Conservation (phyloP, 441 rosid species). For the Mallotus repandus region DNA sequence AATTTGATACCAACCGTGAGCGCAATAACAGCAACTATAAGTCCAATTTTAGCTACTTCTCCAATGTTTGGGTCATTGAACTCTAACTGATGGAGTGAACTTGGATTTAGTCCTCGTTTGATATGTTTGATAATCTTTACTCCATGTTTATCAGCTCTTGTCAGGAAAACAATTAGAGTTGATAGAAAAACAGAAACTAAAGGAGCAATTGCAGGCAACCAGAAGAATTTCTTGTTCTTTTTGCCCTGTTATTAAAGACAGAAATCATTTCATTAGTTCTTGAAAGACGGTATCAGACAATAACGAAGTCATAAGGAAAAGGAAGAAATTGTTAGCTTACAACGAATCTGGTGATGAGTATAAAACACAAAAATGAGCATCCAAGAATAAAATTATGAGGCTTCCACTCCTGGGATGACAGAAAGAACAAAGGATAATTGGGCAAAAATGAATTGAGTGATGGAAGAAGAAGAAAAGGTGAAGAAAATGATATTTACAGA, state of each 20-base stretch:
- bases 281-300: neutral
- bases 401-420: conserved; percentile 46
- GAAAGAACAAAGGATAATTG: neutral
- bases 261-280: neutral
- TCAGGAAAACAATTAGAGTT: conserved; percentile 66
- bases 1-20: conserved; percentile 49
- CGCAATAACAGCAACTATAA: conserved; percentile 62
- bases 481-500: conserved; percentile 42
- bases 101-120: conserved; percentile 78
- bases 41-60: conserved; percentile 62
- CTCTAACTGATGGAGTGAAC: conserved; percentile 59
- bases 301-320: neutral
- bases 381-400: conserved; percentile 58
- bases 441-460: neutral
- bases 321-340: conserved; percentile 37
- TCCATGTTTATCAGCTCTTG: conserved; percentile 84
- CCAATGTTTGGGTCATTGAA: conserved; percentile 59
- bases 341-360: conserved; percentile 60
- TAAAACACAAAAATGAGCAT: conserved; percentile 56
- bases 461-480: neutral
- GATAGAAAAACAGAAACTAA: conserved; percentile 62
- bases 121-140: conserved; percentile 75
- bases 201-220: conserved; percentile 90
- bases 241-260: conserved; percentile 41
- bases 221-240: conserved; percentile 71